These are phyloP conservation scores for Tricholoma sp. DNA, from an alignment of 768 basidiomycete genomes.

Conservation along the genomic window DNA sequence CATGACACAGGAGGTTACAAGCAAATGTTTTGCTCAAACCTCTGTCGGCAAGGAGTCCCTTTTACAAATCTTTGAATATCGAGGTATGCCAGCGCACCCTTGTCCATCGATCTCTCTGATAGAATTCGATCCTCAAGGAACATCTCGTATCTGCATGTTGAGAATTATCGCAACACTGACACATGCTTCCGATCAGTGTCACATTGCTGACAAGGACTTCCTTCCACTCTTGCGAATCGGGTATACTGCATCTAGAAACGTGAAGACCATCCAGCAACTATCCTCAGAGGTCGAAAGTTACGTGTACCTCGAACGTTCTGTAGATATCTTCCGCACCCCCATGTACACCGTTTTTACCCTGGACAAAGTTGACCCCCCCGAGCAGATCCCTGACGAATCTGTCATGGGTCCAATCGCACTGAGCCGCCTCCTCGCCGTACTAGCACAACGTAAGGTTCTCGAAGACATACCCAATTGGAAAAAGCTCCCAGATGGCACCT, in stretches of 20 bases:
- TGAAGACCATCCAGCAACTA: conserved; percentile 6
- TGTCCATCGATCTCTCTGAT: not conserved
- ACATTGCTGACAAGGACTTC: conserved; percentile 20
- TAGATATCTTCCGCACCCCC: conserved; percentile 18
- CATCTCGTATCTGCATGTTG: conserved; percentile 20
- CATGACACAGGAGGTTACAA: conserved; percentile 11
- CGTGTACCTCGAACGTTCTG: conserved; percentile 10
- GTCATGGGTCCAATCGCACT: conserved; percentile 22
- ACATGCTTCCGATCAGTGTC: conserved; percentile 10
- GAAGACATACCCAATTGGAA: conserved; percentile 13
- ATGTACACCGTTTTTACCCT: conserved; percentile 10
- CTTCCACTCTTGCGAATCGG: conserved; percentile 21
- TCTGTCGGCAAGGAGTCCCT: conserved; percentile 9
- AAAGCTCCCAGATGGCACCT: conserved; percentile 18
- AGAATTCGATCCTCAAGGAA: conserved; percentile 8
- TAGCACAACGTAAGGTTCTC: conserved; percentile 22
- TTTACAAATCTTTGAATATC: conserved; percentile 14
- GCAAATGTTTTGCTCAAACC: conserved; percentile 13
- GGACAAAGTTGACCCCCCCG: conserved; percentile 12
- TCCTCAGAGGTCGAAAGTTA: conserved; percentile 2
- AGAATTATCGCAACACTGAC: conserved; percentile 22
- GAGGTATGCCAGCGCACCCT: conserved; percentile 4
- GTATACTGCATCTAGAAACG: conserved; percentile 14
- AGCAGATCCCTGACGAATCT: conserved; percentile 17
- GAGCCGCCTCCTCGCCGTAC: conserved; percentile 21